Evolutionary conservation across 352 stramenopile species (phyloP), one percentile per base, ranked within the genome.

Genomic region (Globisporangium apiculatum): DNA sequence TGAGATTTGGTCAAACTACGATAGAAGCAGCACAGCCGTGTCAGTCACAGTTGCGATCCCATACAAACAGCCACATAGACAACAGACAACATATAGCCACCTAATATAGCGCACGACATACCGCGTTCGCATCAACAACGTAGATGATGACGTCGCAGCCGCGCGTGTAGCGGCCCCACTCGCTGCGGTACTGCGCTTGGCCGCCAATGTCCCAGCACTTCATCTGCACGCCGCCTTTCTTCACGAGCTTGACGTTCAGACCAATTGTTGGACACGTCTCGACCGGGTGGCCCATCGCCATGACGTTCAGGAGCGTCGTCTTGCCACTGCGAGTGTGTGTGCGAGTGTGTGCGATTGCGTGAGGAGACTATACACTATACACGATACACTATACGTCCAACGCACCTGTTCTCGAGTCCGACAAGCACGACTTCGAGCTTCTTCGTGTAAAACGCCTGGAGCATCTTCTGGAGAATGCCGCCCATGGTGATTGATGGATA

Each of bases 171-270:
- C 89, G 79, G 37, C 89, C 88, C 89, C 90, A 97, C 65, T 97
- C 89, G 57, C 79, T 93, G 61, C 96, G 89, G 63, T 99, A 99
- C 75, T 98, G 92, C 63, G 94, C 92, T 73, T 98, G 94, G 9
- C 96, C 96, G 47, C 95, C 96, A 58, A 99, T 98, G 80, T 99
- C 96, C 96, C 96, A 99, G 72, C 96, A 99, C 73, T 99, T 99
- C 95, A 99, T 98, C 69, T 98, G 95, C 62, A 94, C 84, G 37
- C 82, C 80, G 72, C 94, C 76, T 88, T 98, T 91, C 89, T 97
- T 95, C 57, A 98, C 95, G 40, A 98, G 81, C 73, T 98, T 98
- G 50, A 99, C 96, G 72, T 98, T 98, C 46, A 99, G 74, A 50
- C 96, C 96, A 67, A 99, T 98, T 36, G 96, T 99, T n/a, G 94